Conservation (phyloP, 106 monocot species). For the Xerophyta viscosa region DNA sequence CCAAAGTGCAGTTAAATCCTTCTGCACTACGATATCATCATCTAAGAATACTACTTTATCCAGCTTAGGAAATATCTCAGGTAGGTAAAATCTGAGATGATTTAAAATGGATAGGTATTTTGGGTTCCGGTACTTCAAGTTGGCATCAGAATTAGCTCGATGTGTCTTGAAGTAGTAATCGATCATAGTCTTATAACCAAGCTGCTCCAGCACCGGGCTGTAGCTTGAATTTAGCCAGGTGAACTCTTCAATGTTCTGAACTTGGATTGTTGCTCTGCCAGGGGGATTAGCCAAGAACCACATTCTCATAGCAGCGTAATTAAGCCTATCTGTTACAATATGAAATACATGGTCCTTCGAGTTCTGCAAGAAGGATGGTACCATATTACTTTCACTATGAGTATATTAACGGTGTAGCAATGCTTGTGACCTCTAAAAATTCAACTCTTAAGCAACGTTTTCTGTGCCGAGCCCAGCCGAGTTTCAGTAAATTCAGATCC, state of each 20-base stretch:
- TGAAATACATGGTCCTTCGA: conserved; percentile 40
- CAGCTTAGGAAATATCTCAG: conserved; percentile 33
- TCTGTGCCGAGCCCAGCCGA: too few relatives aligned
- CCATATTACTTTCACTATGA: not conserved
- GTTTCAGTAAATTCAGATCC: too few relatives aligned
- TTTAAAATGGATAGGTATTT: conserved; percentile 45
- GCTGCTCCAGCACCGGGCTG: conserved; percentile 37
- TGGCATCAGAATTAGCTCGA: conserved; percentile 13
- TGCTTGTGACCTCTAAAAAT: too few relatives aligned
- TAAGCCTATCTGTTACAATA: conserved; percentile 35
- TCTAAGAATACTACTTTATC: conserved; percentile 29
- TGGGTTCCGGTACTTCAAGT: conserved; percentile 46
- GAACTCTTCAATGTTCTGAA: conserved; percentile 35
- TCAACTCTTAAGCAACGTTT: too few relatives aligned
- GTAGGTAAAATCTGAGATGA: conserved; percentile 43
- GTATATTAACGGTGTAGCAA: too few relatives aligned
- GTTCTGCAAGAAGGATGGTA: conserved; percentile 13
- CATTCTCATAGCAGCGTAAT: conserved; percentile 39
- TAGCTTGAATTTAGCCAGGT: conserved; percentile 41
- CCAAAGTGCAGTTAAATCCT: conserved; percentile 37
- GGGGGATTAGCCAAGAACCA: conserved; percentile 32
- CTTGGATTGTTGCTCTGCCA: conserved; percentile 31
- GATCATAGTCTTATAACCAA: conserved; percentile 32
- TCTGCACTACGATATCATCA: conserved; percentile 38
- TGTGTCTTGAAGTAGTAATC: conserved; percentile 30